phyloP scores from a whole-genome alignment of 768 basidiomycete genomes.

The Lactifluus echinatus region DNA sequence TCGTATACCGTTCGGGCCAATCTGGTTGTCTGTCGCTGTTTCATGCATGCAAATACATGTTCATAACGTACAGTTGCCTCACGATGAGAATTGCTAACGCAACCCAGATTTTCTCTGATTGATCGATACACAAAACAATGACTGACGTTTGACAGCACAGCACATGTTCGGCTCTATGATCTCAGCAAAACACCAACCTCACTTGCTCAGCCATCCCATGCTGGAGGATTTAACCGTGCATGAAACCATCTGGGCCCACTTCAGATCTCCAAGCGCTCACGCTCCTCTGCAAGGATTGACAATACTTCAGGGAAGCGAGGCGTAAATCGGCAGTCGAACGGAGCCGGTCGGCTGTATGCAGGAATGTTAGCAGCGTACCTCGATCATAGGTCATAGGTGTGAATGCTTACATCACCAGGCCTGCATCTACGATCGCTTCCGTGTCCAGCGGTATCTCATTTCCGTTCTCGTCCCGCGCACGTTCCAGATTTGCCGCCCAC shows the following conservation, averaged over 20 bases:
- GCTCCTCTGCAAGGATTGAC: slow-evolving; percentile 2
- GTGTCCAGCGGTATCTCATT: neutral
- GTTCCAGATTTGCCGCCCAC: slow-evolving; percentile 16
- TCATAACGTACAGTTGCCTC: neutral
- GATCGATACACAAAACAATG: neutral
- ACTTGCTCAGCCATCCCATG: neutral
- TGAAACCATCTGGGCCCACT: neutral
- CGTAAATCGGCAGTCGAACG: slow-evolving; percentile 17
- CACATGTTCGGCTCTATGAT: too few relatives aligned
- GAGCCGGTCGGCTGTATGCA: slow-evolving; percentile 8
- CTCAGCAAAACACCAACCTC: neutral
- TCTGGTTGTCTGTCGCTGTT: neutral
- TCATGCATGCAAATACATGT: neutral
- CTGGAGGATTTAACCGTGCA: neutral
- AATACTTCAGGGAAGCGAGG: slow-evolving; percentile 15
- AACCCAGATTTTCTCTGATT: neutral
- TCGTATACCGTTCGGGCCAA: neutral
- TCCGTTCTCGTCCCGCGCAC: slow-evolving; percentile 4
- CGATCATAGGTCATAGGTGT: neutral
- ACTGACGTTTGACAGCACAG: neutral
- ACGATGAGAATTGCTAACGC: neutral
- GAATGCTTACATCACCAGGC: neutral
- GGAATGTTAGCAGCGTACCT: neutral
- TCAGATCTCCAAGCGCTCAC: neutral
- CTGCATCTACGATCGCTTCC: neutral